Evolutionary conservation across 768 basidiomycete genomes (phyloP).

Genomic region (Macrolepiota albuminosa): DNA sequence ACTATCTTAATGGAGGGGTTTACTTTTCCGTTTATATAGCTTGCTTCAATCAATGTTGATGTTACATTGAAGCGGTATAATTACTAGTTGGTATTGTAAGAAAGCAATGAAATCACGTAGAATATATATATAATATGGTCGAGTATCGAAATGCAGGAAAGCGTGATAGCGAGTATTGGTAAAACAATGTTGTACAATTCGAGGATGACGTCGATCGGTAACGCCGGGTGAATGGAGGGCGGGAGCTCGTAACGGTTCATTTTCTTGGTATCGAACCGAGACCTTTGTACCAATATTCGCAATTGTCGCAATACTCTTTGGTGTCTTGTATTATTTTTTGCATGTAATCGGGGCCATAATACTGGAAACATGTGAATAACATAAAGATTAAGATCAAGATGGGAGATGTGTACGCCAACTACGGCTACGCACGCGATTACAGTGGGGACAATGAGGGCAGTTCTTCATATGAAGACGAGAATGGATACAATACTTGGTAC

Average conservation of each 20-base stretch:
- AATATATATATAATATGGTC: slow-evolving; percentile 2
- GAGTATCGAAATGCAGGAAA: slow-evolving; percentile 4
- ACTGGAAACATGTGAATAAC: slow-evolving; percentile 34
- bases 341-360: slow-evolving; percentile 62
- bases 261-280: slow-evolving; percentile 33
- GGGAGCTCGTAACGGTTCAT: slow-evolving; percentile 15
- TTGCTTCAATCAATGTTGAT: not conserved
- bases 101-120: not conserved
- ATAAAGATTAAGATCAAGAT: slow-evolving; percentile 4
- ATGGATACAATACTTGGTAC: slow-evolving; percentile 35
- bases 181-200: not conserved
- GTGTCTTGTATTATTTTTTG: slow-evolving; percentile 54
- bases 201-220: slow-evolving; percentile 2
- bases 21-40: not conserved
- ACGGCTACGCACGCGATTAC: slow-evolving; percentile 35
- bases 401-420: slow-evolving; percentile 4
- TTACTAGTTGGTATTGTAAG: not conserved
- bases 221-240: slow-evolving; percentile 4
- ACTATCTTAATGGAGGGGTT: not conserved
- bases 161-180: slow-evolving; percentile 12
- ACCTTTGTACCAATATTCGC: slow-evolving; percentile 55
- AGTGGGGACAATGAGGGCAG: slow-evolving; percentile 37
- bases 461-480: slow-evolving; percentile 26
- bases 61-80: not conserved
- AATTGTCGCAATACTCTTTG: slow-evolving; percentile 50